A percentile compares a stretch with the other conserved stretches of the same genome.
Conservation (phyloP, 2,329 filamentous ascomycete genomes). For the Tolypocladium ophioglossoides region DNA sequence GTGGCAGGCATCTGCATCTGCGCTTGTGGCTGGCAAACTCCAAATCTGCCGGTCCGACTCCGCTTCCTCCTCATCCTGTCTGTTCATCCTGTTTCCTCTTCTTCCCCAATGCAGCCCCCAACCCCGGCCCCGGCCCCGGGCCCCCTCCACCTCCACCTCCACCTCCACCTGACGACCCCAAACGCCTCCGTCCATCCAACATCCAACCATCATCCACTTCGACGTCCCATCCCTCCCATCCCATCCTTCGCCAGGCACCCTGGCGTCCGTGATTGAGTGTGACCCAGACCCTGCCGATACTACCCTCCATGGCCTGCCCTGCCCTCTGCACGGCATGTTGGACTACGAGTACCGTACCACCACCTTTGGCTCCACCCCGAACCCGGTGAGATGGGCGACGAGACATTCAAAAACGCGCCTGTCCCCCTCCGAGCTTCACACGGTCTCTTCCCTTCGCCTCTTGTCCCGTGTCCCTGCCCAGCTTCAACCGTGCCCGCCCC, state of each 20-base stretch:
- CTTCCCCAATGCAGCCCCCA: neutral
- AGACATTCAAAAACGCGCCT: neutral
- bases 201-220: conserved; percentile 4
- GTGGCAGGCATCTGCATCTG: too few relatives aligned
- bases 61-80: neutral
- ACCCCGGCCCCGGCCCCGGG: neutral
- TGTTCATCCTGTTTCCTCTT: too few relatives aligned
- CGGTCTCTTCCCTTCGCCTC: neutral
- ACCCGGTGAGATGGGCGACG: neutral
- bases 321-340: too few relatives aligned
- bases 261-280: neutral
- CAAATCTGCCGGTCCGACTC: neutral
- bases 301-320: conserved; percentile 3
- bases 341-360: too few relatives aligned
- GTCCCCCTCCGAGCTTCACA: neutral
- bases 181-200: conserved; percentile 3
- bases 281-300: conserved; percentile 5
- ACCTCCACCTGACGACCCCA: neutral
- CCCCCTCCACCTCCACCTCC: too few relatives aligned
- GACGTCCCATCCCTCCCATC: too few relatives aligned
- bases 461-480: neutral
- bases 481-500: neutral
- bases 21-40: neutral
- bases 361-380: neutral
- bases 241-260: neutral